Conservation (phyloP, 2,329 filamentous ascomycete species). For the Pseudocercospora macadamiae region DNA sequence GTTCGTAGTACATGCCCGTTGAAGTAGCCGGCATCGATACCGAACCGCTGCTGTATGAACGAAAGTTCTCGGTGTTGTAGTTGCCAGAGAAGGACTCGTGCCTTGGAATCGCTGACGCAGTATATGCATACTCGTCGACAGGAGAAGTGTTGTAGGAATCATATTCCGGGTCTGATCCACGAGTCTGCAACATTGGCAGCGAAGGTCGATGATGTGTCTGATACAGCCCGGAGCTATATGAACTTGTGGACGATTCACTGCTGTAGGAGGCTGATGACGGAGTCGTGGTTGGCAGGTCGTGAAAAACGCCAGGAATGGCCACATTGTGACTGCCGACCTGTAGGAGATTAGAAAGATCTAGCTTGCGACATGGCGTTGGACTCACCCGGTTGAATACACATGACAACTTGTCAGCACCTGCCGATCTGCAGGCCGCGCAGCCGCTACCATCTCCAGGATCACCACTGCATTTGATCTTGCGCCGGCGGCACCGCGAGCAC, state of each 20-base stretch:
- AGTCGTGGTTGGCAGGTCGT: slow-evolving; percentile 9
- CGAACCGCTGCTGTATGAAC: slow-evolving; percentile 32
- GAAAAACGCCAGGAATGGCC: slow-evolving; percentile 21
- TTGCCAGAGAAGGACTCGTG: slow-evolving; percentile 33
- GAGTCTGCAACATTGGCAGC: slow-evolving; percentile 32
- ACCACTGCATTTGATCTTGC: slow-evolving; percentile 94
- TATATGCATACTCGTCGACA: slow-evolving; percentile 34
- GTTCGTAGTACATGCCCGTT: slow-evolving; percentile 33
- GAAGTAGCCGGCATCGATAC: slow-evolving; percentile 30
- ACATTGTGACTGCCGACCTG: slow-evolving; percentile 27
- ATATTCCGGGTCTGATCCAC: slow-evolving; percentile 31
- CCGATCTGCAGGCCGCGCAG: slow-evolving; percentile 81
- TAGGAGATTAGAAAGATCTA: neutral
- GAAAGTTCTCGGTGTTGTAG: slow-evolving; percentile 32
- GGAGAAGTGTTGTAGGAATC: slow-evolving; percentile 36
- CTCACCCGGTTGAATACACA: slow-evolving; percentile 81
- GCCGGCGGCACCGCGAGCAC: slow-evolving; percentile 87
- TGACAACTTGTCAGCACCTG: slow-evolving; percentile 61
- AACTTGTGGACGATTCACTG: slow-evolving; percentile 18
- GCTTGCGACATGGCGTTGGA: neutral
- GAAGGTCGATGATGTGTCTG: slow-evolving; percentile 30
- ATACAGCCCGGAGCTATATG: slow-evolving; percentile 19
- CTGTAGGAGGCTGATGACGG: slow-evolving; percentile 18
- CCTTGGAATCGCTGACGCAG: slow-evolving; percentile 27
- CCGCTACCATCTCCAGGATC: slow-evolving; percentile 74